Evolutionary conservation across 352 stramenopile genomes (phyloP).

Genomic region (Globisporangium nodosum): DNA sequence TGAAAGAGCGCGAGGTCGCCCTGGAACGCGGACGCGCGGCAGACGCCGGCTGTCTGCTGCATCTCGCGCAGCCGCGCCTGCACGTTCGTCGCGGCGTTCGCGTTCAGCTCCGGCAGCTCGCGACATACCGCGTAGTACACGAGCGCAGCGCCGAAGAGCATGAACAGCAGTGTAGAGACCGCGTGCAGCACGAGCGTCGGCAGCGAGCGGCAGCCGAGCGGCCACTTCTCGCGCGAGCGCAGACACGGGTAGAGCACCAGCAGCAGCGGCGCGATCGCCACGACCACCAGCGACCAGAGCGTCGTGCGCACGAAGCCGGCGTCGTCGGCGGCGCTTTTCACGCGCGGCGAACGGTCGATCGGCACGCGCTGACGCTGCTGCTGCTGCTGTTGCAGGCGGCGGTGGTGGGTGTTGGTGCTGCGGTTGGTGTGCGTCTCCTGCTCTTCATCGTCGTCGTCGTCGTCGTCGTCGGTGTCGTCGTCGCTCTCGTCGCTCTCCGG

Average conservation of each 20-base stretch:
- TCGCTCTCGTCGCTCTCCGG: conserved; percentile 33
- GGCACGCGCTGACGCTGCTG: neutral
- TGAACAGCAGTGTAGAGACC: conserved; percentile 39
- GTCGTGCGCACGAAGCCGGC: conserved; percentile 44
- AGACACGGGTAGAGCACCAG: conserved; percentile 48
- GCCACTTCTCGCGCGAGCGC: conserved; percentile 62
- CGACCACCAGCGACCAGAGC: conserved; percentile 45
- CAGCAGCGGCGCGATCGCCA: conserved; percentile 53
- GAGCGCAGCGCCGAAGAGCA: conserved; percentile 35
- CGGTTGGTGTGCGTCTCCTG: neutral
- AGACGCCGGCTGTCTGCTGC: conserved; percentile 26
- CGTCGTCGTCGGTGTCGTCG: conserved; percentile 27
- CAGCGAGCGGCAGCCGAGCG: conserved; percentile 53
- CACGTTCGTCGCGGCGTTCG: conserved; percentile 33
- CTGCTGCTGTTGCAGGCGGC: neutral
- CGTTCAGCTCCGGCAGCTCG: conserved; percentile 43
- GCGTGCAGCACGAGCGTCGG: conserved; percentile 37
- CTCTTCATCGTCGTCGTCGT: conserved; percentile 16
- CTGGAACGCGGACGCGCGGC: conserved; percentile 34
- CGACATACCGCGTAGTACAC: conserved; percentile 61
- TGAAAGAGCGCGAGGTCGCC: conserved; percentile 40
- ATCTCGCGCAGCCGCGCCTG: conserved; percentile 35
- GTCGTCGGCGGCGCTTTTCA: neutral
- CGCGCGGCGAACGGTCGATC: conserved; percentile 8
- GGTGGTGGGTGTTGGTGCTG: neutral